Evolutionary conservation across 805 yeast species (phyloP).

Genomic region (Metschnikowia shivogae): DNA sequence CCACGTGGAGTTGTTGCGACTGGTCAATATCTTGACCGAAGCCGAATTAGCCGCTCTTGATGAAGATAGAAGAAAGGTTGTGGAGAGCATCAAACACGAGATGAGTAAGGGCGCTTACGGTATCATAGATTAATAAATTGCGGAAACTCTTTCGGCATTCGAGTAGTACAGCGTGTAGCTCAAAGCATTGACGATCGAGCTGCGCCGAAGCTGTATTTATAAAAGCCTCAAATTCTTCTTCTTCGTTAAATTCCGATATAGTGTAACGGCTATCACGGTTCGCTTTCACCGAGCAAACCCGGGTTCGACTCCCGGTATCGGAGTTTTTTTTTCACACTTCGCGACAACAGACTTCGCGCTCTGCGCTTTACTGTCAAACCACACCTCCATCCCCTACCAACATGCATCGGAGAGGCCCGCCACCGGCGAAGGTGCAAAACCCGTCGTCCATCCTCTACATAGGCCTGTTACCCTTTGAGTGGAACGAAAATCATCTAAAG

Average conservation of each 20-base stretch:
- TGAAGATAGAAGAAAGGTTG: slow-evolving; percentile 17
- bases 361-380: background rate
- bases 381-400: background rate
- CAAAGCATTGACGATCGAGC: too few relatives aligned
- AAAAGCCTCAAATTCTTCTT: too few relatives aligned
- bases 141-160: too few relatives aligned
- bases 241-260: slow-evolving; percentile 50
- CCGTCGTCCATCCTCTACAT: slow-evolving; percentile 48
- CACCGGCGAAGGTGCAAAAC: slow-evolving; percentile 3
- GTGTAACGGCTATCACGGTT: slow-evolving; percentile 83
- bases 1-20: slow-evolving; percentile 31
- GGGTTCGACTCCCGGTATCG: slow-evolving; percentile 89
- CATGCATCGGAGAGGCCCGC: slow-evolving; percentile 11
- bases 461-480: slow-evolving; percentile 65
- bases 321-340: slow-evolving; percentile 31
- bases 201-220: too few relatives aligned
- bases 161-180: too few relatives aligned
- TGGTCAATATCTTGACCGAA: slow-evolving; percentile 26
- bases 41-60: slow-evolving; percentile 28
- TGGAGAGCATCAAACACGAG: slow-evolving; percentile 17
- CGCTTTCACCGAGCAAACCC: slow-evolving; percentile 83
- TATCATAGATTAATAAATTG: slow-evolving; percentile 11
- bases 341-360: slow-evolving; percentile 1
- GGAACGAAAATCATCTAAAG: slow-evolving; percentile 62
- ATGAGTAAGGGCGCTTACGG: slow-evolving; percentile 24